Percentiles rank a stretch among this genome's conserved stretches.
Conservation (phyloP, 768 basidiomycete species). For the Amanita polypyramis region DNA sequence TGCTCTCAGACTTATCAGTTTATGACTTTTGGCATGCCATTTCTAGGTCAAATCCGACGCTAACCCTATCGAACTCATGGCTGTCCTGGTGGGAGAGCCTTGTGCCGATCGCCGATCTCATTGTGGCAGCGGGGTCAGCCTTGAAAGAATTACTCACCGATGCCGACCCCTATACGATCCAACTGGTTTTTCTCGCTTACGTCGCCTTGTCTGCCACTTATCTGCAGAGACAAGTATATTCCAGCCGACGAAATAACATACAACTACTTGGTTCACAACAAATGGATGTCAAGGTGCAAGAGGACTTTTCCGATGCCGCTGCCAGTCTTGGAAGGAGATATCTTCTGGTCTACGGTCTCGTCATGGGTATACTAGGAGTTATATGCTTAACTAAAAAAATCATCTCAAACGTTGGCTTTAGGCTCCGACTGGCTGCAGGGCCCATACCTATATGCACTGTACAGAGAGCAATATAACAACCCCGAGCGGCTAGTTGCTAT, state of each 20-base stretch:
- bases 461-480: slow-evolving; percentile 56
- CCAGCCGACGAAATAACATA: slow-evolving; percentile 6
- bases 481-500: slow-evolving; percentile 56
- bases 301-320: background rate
- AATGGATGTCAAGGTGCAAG: background rate
- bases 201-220: slow-evolving; percentile 24
- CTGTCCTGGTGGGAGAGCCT: background rate
- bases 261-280: background rate
- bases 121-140: background rate
- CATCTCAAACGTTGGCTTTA: slow-evolving; percentile 14
- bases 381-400: background rate
- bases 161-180: slow-evolving; percentile 28
- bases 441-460: slow-evolving; percentile 69
- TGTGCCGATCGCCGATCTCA: background rate
- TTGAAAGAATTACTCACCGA: background rate
- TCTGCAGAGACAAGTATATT: slow-evolving; percentile 19
- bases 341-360: slow-evolving; percentile 57
- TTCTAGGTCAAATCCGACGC: no score
- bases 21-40: background rate
- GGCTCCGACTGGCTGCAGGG: slow-evolving; percentile 77
- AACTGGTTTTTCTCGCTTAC: slow-evolving; percentile 23
- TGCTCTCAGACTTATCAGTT: background rate
- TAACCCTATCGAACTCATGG: background rate
- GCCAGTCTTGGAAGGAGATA: slow-evolving; percentile 29
- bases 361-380: slow-evolving; percentile 47